Percentiles rank a stretch among this genome's conserved stretches.
phyloP scores from a whole-genome alignment of 2,329 filamentous ascomycete species.

The Lachnellula subtilissima region DNA sequence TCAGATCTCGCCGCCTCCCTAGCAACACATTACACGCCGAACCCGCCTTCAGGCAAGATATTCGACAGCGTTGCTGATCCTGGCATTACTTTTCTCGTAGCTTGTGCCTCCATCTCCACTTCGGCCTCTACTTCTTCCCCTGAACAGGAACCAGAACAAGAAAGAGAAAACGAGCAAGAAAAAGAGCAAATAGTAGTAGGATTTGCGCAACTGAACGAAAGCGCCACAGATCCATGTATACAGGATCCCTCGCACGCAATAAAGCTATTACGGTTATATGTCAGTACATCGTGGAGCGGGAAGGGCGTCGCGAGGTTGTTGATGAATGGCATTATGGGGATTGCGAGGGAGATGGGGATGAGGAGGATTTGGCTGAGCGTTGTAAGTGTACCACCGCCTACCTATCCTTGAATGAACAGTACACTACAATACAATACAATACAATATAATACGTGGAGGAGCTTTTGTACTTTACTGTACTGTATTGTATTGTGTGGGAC shows the following conservation, averaged over 20 bases:
- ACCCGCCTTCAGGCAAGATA: conserved; percentile 15
- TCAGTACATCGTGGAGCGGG: conserved; percentile 34
- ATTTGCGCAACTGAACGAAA: conserved; percentile 38
- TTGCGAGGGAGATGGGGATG: conserved; percentile 36
- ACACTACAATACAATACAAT: too few species aligned
- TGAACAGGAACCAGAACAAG: not conserved
- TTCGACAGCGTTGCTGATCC: conserved; percentile 24
- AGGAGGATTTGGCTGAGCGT: conserved; percentile 42
- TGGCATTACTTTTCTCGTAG: conserved; percentile 26
- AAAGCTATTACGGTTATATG: conserved; percentile 43
- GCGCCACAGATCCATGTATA: conserved; percentile 37
- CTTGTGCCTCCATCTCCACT: conserved; percentile 17
- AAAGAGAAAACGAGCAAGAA: not conserved
- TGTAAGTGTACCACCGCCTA: not conserved
- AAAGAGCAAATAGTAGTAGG: conserved; percentile 30
- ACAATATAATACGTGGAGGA: too few species aligned
- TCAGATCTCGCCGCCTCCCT: conserved; percentile 37
- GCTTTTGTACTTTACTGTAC: too few species aligned
- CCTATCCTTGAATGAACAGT: not conserved
- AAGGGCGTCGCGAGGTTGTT: conserved; percentile 36
- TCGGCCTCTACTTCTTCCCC: not conserved
- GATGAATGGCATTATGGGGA: conserved; percentile 27
- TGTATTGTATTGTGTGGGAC: too few species aligned
- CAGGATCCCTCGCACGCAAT: conserved; percentile 27
- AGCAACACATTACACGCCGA: conserved; percentile 32